These are phyloP conservation scores for Spathaspora sp. DNA, from an alignment of 1,139 yeast genomes.

Conservation along the genomic window DNA sequence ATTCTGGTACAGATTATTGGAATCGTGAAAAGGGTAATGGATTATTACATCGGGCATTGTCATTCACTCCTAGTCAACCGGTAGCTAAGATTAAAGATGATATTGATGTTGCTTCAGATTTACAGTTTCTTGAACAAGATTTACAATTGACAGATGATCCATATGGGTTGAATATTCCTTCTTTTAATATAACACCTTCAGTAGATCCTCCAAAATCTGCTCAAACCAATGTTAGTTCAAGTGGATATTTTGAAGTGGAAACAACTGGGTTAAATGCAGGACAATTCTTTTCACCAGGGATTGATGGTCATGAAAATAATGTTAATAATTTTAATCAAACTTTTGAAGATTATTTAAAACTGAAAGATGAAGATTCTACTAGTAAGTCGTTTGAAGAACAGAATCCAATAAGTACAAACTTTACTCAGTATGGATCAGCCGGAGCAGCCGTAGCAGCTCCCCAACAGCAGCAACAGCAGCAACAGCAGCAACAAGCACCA, in stretches of 20 bases:
- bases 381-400: background rate
- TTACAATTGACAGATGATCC: constrained; percentile 7
- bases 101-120: constrained; percentile 5
- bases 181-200: constrained; percentile 32
- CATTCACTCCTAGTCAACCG: constrained; percentile 4
- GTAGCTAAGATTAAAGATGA: constrained; percentile 1
- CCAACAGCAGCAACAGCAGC: background rate
- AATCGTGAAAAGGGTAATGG: constrained; percentile 12
- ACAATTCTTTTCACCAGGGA: constrained; percentile 15
- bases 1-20: constrained; percentile 19
- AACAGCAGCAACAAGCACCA: too few relatives aligned
- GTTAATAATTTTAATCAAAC: constrained; percentile 14
- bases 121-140: constrained; percentile 10
- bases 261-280: constrained; percentile 9
- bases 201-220: constrained; percentile 41
- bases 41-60: background rate
- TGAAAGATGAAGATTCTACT: constrained; percentile 2
- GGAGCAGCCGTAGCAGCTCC: too few relatives aligned
- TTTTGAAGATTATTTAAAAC: constrained; percentile 15
- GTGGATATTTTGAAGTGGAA: constrained; percentile 34
- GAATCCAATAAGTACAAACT: constrained; percentile 3
- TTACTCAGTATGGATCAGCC: constrained; percentile 5
- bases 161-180: constrained; percentile 9
- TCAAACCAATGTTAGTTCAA: background rate
- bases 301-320: constrained; percentile 7